Evolutionary conservation across 148 eudicot genomes (phyloP).

Genomic region (Agrostemma githago): DNA sequence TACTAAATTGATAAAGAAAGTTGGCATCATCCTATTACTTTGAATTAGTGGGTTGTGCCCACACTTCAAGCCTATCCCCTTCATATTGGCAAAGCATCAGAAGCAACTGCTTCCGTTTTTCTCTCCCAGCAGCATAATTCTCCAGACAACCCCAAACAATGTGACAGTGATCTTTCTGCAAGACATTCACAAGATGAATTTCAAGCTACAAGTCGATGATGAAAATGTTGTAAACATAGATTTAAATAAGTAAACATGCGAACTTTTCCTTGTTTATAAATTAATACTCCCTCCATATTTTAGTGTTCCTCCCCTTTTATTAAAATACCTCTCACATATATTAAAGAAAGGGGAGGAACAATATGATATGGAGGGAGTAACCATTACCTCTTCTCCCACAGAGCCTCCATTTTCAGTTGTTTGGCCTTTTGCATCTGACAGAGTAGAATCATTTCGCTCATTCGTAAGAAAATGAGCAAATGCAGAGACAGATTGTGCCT

Average conservation of each 20-base stretch:
- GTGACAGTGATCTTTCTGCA: constrained; percentile 72
- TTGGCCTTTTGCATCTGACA: constrained; percentile 56
- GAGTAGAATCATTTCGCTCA: constrained; percentile 50
- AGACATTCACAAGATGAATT: constrained; percentile 14
- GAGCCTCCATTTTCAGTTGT: constrained; percentile 64
- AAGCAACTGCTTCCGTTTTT: constrained; percentile 87
- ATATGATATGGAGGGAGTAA: too few species aligned
- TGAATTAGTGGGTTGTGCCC: constrained; percentile 84
- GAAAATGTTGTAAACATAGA: neutral
- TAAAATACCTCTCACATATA: too few species aligned
- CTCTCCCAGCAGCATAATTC: constrained; percentile 62
- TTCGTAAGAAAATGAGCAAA: constrained; percentile 72
- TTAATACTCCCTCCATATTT: too few species aligned
- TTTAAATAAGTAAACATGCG: neutral
- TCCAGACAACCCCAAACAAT: constrained; percentile 94
- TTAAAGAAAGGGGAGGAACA: too few species aligned
- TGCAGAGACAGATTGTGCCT: constrained; percentile 81
- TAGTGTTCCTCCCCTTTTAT: too few species aligned
- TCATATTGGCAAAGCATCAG: constrained; percentile 94
- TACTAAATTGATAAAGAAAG: neutral
- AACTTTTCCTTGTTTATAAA: neutral
- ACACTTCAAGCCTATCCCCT: constrained; percentile 96
- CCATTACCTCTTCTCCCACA: constrained; percentile 55
- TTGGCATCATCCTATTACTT: constrained; percentile 44
- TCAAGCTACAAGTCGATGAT: neutral